Conservation (phyloP, 768 basidiomycete genomes). For the Galerina sulciceps region DNA sequence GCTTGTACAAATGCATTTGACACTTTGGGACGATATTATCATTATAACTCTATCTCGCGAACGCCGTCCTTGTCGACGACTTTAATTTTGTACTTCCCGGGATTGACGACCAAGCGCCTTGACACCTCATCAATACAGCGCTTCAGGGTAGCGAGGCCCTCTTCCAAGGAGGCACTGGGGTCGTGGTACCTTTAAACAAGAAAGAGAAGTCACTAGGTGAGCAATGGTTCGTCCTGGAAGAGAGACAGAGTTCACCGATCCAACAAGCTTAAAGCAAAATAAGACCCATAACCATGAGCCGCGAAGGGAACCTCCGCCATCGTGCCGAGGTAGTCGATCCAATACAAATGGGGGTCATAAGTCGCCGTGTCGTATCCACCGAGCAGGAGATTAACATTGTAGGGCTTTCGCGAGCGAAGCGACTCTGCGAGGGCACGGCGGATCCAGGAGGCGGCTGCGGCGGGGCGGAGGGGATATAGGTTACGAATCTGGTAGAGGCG, state of each 20-base stretch:
- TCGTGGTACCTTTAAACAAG: constrained; percentile 75
- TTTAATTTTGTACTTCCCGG: constrained; percentile 86
- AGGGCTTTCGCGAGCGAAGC: constrained; percentile 85
- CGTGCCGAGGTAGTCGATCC: constrained; percentile 97
- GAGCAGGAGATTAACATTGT: constrained; percentile 89
- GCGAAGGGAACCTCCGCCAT: constrained; percentile 88
- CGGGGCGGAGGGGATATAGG: constrained; percentile 85
- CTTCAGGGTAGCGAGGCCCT: constrained; percentile 81
- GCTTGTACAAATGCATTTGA: too few species aligned
- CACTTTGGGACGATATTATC: constrained; percentile 28
- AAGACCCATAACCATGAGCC: constrained; percentile 94
- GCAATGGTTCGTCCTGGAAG: neutral
- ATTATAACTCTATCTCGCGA: constrained; percentile 74
- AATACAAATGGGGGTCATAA: constrained; percentile 80
- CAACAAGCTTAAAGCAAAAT: constrained; percentile 90
- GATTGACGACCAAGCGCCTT: constrained; percentile 79
- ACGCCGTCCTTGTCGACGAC: constrained; percentile 92
- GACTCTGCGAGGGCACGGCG: constrained; percentile 89
- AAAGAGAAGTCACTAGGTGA: neutral
- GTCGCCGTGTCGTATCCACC: constrained; percentile 89
- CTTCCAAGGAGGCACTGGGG: constrained; percentile 82
- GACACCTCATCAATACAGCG: constrained; percentile 90
- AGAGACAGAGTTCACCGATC: constrained; percentile 65
- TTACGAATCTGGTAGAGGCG: constrained; percentile 96
- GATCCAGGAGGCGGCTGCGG: constrained; percentile 94